Base-by-base conservation (phyloP, 352 stramenopile species). In the Globisporangium spinosum region DNA sequence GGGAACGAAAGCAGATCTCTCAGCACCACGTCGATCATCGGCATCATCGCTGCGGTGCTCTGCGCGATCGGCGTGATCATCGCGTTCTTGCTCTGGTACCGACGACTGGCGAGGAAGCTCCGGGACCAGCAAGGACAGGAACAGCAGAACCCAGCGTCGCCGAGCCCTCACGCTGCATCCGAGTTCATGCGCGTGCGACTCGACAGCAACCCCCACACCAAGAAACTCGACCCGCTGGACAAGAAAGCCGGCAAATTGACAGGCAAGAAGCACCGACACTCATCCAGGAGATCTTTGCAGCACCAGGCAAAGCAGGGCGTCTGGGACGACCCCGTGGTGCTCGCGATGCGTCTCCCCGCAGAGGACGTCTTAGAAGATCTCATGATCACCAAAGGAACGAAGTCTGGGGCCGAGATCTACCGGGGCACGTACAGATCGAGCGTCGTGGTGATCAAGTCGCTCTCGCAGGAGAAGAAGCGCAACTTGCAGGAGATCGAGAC, bases 51-150 rank as follows among this genome's bases (percentile, higher is more conserved):
- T 2, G 27, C 60, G 38, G 80, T 77, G 22, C 62, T 73, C 40
- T 77, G 49, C 34, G 65, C 70, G 13, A 53, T 53, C 7, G 69
- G 29, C n/a, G 65, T 69, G 32, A 71, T 72, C 20, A 68, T 63
- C 32, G 62, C 64, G n/a, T 71, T 65, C 35, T 47, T 63, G n/a
- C 54, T 64, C 12, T 64, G 58, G 58, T 64, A 64, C 58, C 34
- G 47, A 23, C 34, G 40, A 9, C 40, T 64, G 23, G 34, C 25
- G 32, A 15, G 40, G n/a, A 64, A 64, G n/a, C 54, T 59, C 3
- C 54, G 54, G 7, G 54, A 32, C 2, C 54, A 59, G 27, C 54
- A 59, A 22, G 54, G 40, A 25, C 10, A n/a, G 0, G 53, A 58
- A 17, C 22, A 58, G 17, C 25, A 32, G 1, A 13, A 23, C 2